Evolutionary conservation across 352 stramenopile species (phyloP), one percentile per base, ranked within the genome.

Genomic region (Globisporangium radiosum): DNA sequence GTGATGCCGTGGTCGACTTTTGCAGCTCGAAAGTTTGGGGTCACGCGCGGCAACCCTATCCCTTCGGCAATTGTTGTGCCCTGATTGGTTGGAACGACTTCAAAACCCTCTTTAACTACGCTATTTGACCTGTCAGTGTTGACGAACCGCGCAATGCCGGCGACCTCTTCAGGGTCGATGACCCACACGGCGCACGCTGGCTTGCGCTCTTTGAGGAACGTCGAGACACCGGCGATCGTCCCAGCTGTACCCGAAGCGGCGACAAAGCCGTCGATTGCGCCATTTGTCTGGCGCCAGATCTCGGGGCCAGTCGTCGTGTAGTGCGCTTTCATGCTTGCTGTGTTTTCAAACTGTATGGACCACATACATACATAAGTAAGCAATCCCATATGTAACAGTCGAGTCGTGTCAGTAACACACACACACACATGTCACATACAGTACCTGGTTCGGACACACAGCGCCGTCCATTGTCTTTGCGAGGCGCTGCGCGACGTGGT

Each of bases 51-150:
- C 5, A 96, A 82, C 7, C 90, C 95, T 50, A 99, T 94, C 25
- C 96, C 96, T 73, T 99, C 94, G 47, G 97, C 97, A 53, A 93
- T 97, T 69, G 87, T 98, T 66, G 57, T 82, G 57, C 71, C 92
- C 50, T 83, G 77, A 0, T 82, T 80, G 38, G 87, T 87, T 0
- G 74, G 86, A 2, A 98, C 72, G n/a, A 97, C 75, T 38, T 95
- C 81, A 15, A 91, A 97, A 40, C 95, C 92, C 25, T 85, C 75
- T 67, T 98, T 91, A 52, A 96, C 78, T 5, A 78, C 60, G 40
- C 72, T 84, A 9, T 76, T 90, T 5, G 62, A 65, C 56, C 71
- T 58, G 2, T 67, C 63, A n/a, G 85, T 83, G 64, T 93, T 93
- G 48, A 93, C 68, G 40, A 89, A 93, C 47, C 73, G 89, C 40